Evolutionary conservation across 1,284 basidiomycete genomes (phyloP).

Genomic region (Sphaerobolus stellatus): DNA sequence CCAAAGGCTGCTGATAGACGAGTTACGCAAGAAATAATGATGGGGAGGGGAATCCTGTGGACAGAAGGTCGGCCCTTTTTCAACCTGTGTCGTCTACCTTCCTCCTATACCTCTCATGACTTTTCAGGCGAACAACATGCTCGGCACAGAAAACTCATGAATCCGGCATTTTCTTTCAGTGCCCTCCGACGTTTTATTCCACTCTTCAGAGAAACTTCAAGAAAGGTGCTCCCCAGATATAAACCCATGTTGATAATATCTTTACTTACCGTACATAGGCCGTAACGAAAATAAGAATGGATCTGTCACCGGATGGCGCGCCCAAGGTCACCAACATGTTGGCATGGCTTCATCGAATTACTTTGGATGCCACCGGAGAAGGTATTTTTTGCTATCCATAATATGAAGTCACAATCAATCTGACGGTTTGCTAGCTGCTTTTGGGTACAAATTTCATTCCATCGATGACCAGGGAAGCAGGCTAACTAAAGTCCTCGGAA

Average conservation of each 20-base stretch:
- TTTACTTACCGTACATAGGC: constrained; percentile 33
- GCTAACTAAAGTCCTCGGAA: neutral
- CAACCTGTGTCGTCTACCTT: neutral
- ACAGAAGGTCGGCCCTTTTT: constrained; percentile 36
- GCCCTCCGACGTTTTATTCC: constrained; percentile 51
- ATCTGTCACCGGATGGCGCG: constrained; percentile 5
- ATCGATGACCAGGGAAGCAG: neutral
- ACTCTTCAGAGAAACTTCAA: constrained; percentile 46
- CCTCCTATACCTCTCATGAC: neutral
- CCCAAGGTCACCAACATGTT: constrained; percentile 23
- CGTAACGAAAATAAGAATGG: constrained; percentile 46
- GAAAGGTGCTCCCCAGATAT: constrained; percentile 35
- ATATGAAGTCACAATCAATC: neutral
- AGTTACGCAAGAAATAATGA: constrained; percentile 26
- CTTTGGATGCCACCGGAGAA: constrained; percentile 2
- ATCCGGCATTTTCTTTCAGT: constrained; percentile 43
- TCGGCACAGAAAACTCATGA: constrained; percentile 43
- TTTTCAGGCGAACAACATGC: constrained; percentile 41
- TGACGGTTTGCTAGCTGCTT: neutral
- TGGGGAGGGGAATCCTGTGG: constrained; percentile 38
- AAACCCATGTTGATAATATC: constrained; percentile 3
- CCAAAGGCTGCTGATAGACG: constrained; percentile 35
- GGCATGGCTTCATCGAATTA: constrained; percentile 4
- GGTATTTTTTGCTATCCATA: neutral
- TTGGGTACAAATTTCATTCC: constrained; percentile 6